Evolutionary conservation across 306 rosid genomes (phyloP), one percentile per base, ranked within the genome.

Genomic region (Cicer pinnatifidum): DNA sequence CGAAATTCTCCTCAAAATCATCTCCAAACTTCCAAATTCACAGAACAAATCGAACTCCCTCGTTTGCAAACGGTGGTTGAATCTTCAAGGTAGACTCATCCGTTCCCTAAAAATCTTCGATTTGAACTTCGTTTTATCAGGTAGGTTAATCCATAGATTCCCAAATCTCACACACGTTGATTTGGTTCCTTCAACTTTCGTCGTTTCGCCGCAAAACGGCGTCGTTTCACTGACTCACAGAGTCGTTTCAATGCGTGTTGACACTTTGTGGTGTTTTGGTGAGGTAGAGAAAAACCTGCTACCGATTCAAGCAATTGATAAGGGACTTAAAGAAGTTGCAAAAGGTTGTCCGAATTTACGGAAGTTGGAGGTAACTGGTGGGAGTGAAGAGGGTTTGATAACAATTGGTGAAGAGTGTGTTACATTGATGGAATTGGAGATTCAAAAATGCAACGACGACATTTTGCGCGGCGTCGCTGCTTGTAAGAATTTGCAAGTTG

Each of bases 401-500:
- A 20, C 40, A 1, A 7, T 78, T 1, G 82, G 65, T 2, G 45
- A 63, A 5, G 77, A 70, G 13, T 70, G 77, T 28, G 9, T 9
- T 2, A 78, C 76, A 6, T 23, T 78, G 65, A 68, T 59, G 63
- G 82, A 78, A 33, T 38, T 78, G 1, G 82, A 70, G 65, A 4
- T 78, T 5, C 82, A 78, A 38, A 40, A 20, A 3, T 78, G 82
- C 19, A 48, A 78, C 6, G 82, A 78, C 8, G 71, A 73, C n/a
- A 76, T 78, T 15, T 50, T 78, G 44, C 66, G 76, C 0, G 82
- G 77, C 0, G 77, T 70, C 0, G 65, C 72, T 1, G 77, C 13
- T 8, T 78, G 71, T 20, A 9, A 1, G 87, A 87, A 92, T 76
- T 52, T 92, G 79, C 98, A 92, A 71, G 85, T 90, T 7, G 28